Evolutionary conservation across 1,139 yeast species (phyloP), one percentile per base, ranked within the genome.

Genomic region (Yamadazyma pseudoaaseri): DNA sequence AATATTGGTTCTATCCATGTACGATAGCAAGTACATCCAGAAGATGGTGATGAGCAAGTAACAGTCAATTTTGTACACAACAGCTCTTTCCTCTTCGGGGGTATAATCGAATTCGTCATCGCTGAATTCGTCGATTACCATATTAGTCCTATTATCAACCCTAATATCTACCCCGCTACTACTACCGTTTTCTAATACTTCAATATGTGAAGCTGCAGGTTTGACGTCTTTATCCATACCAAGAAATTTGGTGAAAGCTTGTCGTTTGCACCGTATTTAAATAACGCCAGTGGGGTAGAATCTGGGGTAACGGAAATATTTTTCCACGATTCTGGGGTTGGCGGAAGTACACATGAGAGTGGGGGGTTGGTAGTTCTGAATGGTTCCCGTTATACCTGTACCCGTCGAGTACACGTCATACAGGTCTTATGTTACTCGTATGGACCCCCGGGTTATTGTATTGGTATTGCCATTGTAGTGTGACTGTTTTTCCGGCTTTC

Each of bases 1-100:
- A 36, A 59, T 40, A 32, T 59, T 59, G 25, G 45, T 35, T 30
- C 64, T 38, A 39, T 59, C 62, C 38, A 59, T 28, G 26, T 35
- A 41, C 2, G 42, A 37, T 20, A 41, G 29, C 15, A 41, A 30
- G 18, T 37, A 41, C 42, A 41, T 41, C 37, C 37, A 38, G 28
- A 41, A 37, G 15, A 39, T 37, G 8, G 44, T 11, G 60, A 59
- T 41, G 54, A 52, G 26, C 54, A 49, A 6, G 59, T 52, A 30
- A 61, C 64, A 34, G 27, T 39, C 43, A 12, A 39, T 32, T 25
- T 39, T 39, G 20, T 22, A 30, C 2, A 39, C 30, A 12, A 38
- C 36, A 14, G 27, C 26, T 25, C 17, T 36, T 26, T 40, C 44
- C 34, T 40, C 44, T 23, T 33, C 38, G n/a, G 27, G 20, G 3